phyloP scores from a whole-genome alignment of 2,329 filamentous ascomycete species.

The Kalmusia sp. region DNA sequence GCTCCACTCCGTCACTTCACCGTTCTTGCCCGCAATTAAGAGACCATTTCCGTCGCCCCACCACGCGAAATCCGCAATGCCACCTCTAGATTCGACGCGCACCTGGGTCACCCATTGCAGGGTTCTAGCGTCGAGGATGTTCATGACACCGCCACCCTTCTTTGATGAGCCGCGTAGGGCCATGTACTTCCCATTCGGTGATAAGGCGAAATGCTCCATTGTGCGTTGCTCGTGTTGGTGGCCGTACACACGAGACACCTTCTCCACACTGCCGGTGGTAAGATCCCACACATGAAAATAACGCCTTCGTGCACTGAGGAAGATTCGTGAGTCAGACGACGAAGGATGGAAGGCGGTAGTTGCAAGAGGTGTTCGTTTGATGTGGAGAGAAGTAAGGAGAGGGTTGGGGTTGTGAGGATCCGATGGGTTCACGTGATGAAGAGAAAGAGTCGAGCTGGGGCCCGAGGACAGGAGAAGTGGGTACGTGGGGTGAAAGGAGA shows the following conservation, averaged over 20 bases:
- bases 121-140: slow-evolving; percentile 79
- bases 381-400: slow-evolving; percentile 86
- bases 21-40: slow-evolving; percentile 82
- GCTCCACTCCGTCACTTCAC: slow-evolving; percentile 90
- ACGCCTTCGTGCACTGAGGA: slow-evolving; percentile 84
- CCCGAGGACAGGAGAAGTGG: slow-evolving; percentile 91
- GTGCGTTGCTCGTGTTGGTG: slow-evolving; percentile 82
- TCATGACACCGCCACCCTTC: slow-evolving; percentile 88
- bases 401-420: slow-evolving; percentile 82
- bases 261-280: slow-evolving; percentile 79
- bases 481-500: slow-evolving; percentile 88
- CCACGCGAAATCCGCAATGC: slow-evolving; percentile 91
- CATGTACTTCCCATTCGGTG: slow-evolving; percentile 85
- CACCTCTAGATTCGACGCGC: slow-evolving; percentile 79
- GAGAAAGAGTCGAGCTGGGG: slow-evolving; percentile 80
- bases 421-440: slow-evolving; percentile 82
- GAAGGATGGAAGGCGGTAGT: slow-evolving; percentile 78
- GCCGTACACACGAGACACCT: slow-evolving; percentile 77
- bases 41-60: slow-evolving; percentile 85
- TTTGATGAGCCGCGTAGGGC: slow-evolving; percentile 79
- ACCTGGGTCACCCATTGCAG: slow-evolving; percentile 89
- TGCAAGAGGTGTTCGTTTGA: slow-evolving; percentile 82
- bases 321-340: slow-evolving; percentile 76
- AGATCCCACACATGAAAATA: slow-evolving; percentile 98
- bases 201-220: slow-evolving; percentile 90